Evolutionary conservation across 2,329 filamentous ascomycete genomes (phyloP).

Genomic region (Didymella lethalis): DNA sequence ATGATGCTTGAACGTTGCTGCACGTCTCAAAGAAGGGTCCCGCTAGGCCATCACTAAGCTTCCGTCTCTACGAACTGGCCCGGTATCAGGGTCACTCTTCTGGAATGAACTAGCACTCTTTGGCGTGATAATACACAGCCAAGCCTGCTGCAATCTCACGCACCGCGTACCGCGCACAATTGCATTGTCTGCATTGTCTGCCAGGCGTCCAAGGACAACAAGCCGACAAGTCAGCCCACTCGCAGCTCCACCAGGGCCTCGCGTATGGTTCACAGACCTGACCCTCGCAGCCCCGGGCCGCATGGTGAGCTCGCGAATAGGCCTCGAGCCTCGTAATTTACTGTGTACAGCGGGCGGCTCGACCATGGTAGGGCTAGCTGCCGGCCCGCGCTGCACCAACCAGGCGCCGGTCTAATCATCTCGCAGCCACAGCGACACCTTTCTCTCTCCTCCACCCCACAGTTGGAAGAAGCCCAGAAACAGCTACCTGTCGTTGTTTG

Average conservation of each 20-base stretch:
- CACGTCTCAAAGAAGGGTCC: constrained; percentile 16
- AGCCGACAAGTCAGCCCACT: background rate
- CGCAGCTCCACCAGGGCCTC: background rate
- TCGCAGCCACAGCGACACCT: constrained; percentile 37
- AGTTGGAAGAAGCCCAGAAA: constrained; percentile 34
- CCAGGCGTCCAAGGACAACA: background rate
- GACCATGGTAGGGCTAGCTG: constrained; percentile 16
- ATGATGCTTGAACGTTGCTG: constrained; percentile 26
- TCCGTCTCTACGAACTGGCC: background rate
- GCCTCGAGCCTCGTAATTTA: background rate
- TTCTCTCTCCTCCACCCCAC: constrained; percentile 48
- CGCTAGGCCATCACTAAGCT: constrained; percentile 13
- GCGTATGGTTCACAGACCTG: background rate
- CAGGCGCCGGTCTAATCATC: constrained; percentile 15
- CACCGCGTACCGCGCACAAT: constrained; percentile 6
- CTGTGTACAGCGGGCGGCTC: constrained; percentile 2
- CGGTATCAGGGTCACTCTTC: constrained; percentile 3
- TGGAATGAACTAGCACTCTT: constrained; percentile 22
- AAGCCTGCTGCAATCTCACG: constrained; percentile 7
- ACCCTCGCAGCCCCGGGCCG: background rate
- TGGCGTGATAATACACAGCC: constrained; percentile 17
- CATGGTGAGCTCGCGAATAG: background rate
- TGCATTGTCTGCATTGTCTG: constrained; percentile 5
- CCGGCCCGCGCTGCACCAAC: constrained; percentile 20
- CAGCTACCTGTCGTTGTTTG: constrained; percentile 36